Conservation (phyloP, 495 filamentous ascomycete species). For the Pyrenula aspistea region DNA sequence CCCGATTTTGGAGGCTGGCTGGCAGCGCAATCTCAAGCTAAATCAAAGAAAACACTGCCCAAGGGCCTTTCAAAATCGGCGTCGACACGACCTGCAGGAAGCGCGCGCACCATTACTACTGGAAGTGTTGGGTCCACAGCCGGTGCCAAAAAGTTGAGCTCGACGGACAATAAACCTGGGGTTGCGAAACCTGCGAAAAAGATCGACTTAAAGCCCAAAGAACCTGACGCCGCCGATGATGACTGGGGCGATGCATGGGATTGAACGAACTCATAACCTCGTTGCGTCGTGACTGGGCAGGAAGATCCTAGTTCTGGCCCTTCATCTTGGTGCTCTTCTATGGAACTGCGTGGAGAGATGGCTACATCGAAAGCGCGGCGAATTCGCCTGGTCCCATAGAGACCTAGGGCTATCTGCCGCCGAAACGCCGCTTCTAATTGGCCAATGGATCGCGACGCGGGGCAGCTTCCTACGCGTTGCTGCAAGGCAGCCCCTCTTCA, state of each 20-base stretch:
- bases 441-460: background rate
- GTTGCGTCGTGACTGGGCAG: too few species aligned
- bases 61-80: slow-evolving; percentile 59
- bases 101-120: slow-evolving; percentile 2
- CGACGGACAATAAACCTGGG: slow-evolving; percentile 20
- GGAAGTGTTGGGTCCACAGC: slow-evolving; percentile 14
- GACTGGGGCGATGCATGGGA: slow-evolving; percentile 50
- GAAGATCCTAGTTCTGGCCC: too few species aligned
- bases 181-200: slow-evolving; percentile 25
- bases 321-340: too few species aligned
- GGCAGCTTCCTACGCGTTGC: background rate
- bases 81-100: slow-evolving; percentile 9
- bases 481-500: background rate
- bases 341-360: too few species aligned
- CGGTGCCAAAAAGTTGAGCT: slow-evolving; percentile 27
- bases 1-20: slow-evolving; percentile 93
- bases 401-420: too few species aligned
- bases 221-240: slow-evolving; percentile 31
- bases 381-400: too few species aligned
- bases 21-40: slow-evolving; percentile 67
- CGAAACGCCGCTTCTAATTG: background rate
- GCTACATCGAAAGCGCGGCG: too few species aligned
- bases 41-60: slow-evolving; percentile 56
- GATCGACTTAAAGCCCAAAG: slow-evolving; percentile 38
- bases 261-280: too few species aligned